These are phyloP conservation scores for Leishmania tropica DNA, from an alignment of 208 protist genomes.

Conservation along the genomic window DNA sequence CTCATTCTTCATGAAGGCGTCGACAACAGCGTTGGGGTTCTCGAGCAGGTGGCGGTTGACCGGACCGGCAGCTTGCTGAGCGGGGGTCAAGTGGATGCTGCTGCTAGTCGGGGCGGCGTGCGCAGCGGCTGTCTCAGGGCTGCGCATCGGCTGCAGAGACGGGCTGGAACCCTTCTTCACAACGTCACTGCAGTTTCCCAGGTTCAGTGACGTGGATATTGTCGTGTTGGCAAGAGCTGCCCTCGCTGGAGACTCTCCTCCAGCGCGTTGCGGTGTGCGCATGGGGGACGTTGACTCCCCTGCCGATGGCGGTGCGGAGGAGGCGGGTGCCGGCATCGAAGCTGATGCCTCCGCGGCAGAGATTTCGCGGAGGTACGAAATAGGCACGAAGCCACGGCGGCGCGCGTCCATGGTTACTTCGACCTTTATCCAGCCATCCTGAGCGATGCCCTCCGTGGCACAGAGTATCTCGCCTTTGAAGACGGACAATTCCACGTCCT, in stretches of 20 bases:
- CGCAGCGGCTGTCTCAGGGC: not conserved
- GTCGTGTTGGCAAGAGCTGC: conserved; percentile 5
- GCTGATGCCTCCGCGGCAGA: conserved; percentile 15
- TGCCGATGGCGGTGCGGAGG: not conserved
- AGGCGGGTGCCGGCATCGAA: not conserved
- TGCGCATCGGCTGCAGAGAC: conserved; percentile 9
- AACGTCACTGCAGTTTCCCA: conserved; percentile 8
- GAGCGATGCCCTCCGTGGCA: conserved; percentile 43
- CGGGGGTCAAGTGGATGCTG: conserved; percentile 14
- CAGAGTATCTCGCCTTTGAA: conserved; percentile 64
- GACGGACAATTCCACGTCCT: conserved; percentile 77
- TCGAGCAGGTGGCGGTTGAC: conserved; percentile 40
- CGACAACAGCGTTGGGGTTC: conserved; percentile 63
- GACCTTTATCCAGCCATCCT: conserved; percentile 88
- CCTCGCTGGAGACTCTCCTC: not conserved
- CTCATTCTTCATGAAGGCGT: conserved; percentile 87
- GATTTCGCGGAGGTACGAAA: conserved; percentile 69
- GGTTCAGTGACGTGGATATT: conserved; percentile 12
- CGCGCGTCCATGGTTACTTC: conserved; percentile 34
- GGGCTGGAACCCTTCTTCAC: conserved; percentile 11
- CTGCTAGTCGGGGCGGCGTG: not conserved
- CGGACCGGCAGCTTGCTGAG: conserved; percentile 25
- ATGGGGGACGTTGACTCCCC: not conserved
- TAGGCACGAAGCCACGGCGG: conserved; percentile 77
- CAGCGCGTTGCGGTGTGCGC: not conserved